A percentile compares a stretch with the other conserved stretches of the same genome.
These are phyloP conservation scores for Apiotrichum laibachii DNA, from an alignment of 1,284 basidiomycete species.

Conservation along the genomic window DNA sequence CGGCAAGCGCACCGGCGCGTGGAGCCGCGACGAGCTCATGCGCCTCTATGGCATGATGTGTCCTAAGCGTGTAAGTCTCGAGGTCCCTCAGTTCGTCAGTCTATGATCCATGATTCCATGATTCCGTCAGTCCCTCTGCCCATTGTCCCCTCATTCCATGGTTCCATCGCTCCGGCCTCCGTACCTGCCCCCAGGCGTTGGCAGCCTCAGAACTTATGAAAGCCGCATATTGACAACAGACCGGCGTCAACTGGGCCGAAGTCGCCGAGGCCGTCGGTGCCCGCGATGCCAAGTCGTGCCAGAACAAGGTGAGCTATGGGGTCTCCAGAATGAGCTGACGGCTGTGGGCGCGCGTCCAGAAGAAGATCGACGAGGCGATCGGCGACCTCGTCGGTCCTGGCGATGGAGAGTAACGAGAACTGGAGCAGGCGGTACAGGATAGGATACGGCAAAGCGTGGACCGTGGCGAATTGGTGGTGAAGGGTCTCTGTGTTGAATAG, in stretches of 20 bases:
- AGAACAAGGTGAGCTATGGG: slow-evolving; percentile 27
- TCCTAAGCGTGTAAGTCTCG: slow-evolving; percentile 28
- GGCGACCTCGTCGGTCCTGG: slow-evolving; percentile 17
- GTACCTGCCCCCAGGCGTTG: too few relatives aligned
- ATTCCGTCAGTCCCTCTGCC: too few relatives aligned
- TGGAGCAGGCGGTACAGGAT: background rate
- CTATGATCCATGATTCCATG: too few relatives aligned
- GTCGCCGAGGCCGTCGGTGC: slow-evolving; percentile 27
- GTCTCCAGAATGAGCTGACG: slow-evolving; percentile 3
- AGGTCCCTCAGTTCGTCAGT: too few relatives aligned
- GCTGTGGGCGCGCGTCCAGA: slow-evolving; percentile 33
- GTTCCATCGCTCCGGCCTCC: too few relatives aligned
- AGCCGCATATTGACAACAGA: slow-evolving; percentile 17
- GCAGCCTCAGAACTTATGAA: too few relatives aligned
- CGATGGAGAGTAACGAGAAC: slow-evolving; percentile 12
- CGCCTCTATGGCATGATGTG: slow-evolving; percentile 30
- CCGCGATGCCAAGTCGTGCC: slow-evolving; percentile 30
- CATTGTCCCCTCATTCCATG: too few relatives aligned
- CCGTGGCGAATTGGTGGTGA: too few relatives aligned
- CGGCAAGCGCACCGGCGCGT: slow-evolving; percentile 16
- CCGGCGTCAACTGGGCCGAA: slow-evolving; percentile 30
- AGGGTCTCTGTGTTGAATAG: too few relatives aligned
- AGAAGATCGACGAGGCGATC: slow-evolving; percentile 31
- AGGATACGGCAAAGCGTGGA: too few relatives aligned
- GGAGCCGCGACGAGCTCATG: slow-evolving; percentile 31